phyloP scores from a whole-genome alignment of 2,329 filamentous ascomycete genomes.

The Fusarium paranaense region DNA sequence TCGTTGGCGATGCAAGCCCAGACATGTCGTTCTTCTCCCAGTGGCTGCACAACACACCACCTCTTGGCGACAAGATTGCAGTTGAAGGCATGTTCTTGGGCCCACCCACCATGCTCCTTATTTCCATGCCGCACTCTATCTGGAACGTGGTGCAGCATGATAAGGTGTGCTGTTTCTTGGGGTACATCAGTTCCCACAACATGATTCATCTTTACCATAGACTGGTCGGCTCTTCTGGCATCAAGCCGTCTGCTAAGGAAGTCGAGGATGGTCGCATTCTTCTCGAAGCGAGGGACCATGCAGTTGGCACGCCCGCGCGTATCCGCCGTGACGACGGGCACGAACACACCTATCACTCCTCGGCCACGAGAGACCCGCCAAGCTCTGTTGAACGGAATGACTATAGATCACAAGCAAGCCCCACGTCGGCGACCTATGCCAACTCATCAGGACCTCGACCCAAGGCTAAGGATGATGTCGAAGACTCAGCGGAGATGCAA shows the following conservation, averaged over 20 bases:
- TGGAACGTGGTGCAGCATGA: conserved; percentile 75
- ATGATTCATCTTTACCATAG: conserved; percentile 73
- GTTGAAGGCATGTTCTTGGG: conserved; percentile 77
- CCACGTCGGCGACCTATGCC: conserved; percentile 38
- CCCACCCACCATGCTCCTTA: conserved; percentile 73
- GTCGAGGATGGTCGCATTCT: conserved; percentile 69
- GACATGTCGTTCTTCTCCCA: conserved; percentile 75
- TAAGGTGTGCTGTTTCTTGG: conserved; percentile 74
- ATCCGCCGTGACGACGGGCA: conserved; percentile 45
- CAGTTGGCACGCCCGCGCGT: conserved; percentile 51
- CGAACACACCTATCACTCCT: conserved; percentile 40
- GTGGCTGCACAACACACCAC: conserved; percentile 71
- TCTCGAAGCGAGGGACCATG: conserved; percentile 63
- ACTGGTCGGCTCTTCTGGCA: conserved; percentile 61
- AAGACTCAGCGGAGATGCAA: conserved; percentile 77
- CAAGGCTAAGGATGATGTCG: conserved; percentile 54
- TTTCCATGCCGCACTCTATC: conserved; percentile 73
- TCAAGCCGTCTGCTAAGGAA: conserved; percentile 62
- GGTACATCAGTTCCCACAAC: conserved; percentile 75
- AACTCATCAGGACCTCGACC: conserved; percentile 31
- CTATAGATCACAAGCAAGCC: conserved; percentile 44
- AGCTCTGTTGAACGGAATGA: conserved; percentile 40
- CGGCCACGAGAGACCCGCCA: conserved; percentile 41
- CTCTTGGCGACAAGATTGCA: conserved; percentile 67
- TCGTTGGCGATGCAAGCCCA: conserved; percentile 72